These are phyloP conservation scores for Lagenidium giganteum DNA, from an alignment of 352 stramenopile genomes.

Conservation along the genomic window DNA sequence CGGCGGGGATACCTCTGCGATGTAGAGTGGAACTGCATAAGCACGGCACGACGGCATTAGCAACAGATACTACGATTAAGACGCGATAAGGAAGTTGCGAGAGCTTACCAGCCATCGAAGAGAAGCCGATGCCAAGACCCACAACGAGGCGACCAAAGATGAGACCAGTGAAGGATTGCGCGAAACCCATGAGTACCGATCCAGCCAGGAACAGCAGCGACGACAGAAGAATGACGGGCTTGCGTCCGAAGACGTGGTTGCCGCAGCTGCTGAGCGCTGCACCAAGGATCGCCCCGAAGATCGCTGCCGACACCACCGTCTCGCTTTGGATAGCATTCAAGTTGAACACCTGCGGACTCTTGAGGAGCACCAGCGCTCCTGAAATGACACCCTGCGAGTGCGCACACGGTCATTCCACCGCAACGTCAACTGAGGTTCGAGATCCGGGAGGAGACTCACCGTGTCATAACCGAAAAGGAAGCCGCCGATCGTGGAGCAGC, in stretches of 20 bases:
- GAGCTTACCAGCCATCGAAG: conserved; percentile 72
- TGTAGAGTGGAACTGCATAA: conserved; percentile 58
- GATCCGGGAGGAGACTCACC: conserved; percentile 15
- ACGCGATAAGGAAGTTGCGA: too few relatives aligned
- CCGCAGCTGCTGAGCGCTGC: conserved; percentile 46
- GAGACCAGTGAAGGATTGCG: conserved; percentile 40
- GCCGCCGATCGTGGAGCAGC: conserved; percentile 65
- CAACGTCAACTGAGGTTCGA: too few relatives aligned
- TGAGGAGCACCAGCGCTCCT: conserved; percentile 63
- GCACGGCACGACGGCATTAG: too few relatives aligned
- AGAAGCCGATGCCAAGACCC: conserved; percentile 59
- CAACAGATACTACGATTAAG: too few relatives aligned
- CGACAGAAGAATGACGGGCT: conserved; percentile 57
- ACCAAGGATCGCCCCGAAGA: conserved; percentile 68
- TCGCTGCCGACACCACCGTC: conserved; percentile 60
- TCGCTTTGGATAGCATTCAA: conserved; percentile 56
- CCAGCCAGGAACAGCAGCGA: conserved; percentile 60
- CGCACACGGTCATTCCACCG: too few relatives aligned
- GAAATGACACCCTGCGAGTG: conserved; percentile 69
- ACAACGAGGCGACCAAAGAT: conserved; percentile 56
- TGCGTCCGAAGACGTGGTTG: conserved; percentile 56
- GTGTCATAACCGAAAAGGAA: conserved; percentile 85
- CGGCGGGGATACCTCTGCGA: conserved; percentile 65
- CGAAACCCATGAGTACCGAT: conserved; percentile 50
- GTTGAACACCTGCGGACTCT: conserved; percentile 53